phyloP scores from a whole-genome alignment of 768 basidiomycete genomes.

The Xerocomus potaroensis region DNA sequence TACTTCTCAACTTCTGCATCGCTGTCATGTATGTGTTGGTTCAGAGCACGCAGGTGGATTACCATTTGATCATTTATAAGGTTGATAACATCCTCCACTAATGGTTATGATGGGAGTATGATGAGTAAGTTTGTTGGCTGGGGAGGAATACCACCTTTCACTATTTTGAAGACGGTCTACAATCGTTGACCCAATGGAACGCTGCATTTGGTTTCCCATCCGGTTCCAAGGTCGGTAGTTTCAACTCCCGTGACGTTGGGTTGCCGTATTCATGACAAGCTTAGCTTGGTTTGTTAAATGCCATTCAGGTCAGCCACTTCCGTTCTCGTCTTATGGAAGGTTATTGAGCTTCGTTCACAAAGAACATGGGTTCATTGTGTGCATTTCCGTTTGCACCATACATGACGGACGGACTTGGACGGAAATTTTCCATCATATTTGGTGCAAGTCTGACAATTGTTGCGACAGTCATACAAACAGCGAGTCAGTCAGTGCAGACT shows the following conservation, averaged over 20 bases:
- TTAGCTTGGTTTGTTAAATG: conserved; percentile 34
- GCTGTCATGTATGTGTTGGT: conserved; percentile 47
- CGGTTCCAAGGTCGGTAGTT: conserved; percentile 23
- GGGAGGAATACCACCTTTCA: not conserved
- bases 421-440: conserved; percentile 33
- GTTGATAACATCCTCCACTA: conserved; percentile 34
- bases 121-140: conserved; percentile 29
- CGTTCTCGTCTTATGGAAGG: no score
- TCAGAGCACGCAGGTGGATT: not conserved
- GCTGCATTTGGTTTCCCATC: conserved; percentile 28
- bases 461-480: conserved; percentile 37
- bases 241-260: not conserved
- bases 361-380: conserved; percentile 38
- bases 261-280: not conserved
- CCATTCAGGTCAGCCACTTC: conserved; percentile 30
- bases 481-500: conserved; percentile 37
- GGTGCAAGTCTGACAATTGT: conserved; percentile 38
- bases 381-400: conserved; percentile 40
- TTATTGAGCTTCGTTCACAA: conserved; percentile 8
- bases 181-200: conserved; percentile 37
- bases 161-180: conserved; percentile 30
- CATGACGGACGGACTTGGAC: conserved; percentile 38
- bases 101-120: conserved; percentile 39
- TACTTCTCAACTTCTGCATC: conserved; percentile 62
- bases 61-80: conserved; percentile 10